A percentile compares a stretch with the other conserved stretches of the same genome.
phyloP scores from a whole-genome alignment of 306 rosid species.

The Ammopiptanthus mongolicus region DNA sequence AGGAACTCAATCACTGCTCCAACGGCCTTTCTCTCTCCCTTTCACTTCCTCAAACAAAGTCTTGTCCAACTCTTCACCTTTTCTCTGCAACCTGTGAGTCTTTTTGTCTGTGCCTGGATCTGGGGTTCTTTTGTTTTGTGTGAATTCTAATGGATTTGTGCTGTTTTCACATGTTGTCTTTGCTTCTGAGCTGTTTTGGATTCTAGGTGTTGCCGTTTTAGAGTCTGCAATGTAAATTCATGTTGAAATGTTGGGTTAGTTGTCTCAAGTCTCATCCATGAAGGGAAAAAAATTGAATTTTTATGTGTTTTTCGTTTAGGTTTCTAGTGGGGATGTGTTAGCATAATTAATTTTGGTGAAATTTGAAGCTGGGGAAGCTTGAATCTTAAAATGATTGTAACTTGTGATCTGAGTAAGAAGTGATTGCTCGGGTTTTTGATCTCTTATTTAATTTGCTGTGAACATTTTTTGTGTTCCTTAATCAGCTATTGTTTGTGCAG shows the following conservation, averaged over 20 bases:
- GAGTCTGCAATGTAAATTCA: not conserved
- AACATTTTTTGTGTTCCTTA: not conserved
- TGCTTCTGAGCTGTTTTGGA: slow-evolving; percentile 18
- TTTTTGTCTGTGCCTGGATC: slow-evolving; percentile 33
- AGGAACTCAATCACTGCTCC: slow-evolving; percentile 55
- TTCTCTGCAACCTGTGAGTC: not conserved
- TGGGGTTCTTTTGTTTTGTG: slow-evolving; percentile 25
- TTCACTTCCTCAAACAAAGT: not conserved
- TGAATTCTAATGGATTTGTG: slow-evolving; percentile 21
- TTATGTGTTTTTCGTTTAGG: not conserved
- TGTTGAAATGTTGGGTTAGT: not conserved
- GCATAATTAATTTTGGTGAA: not conserved
- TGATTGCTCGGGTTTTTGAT: not conserved
- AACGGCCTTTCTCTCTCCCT: slow-evolving; percentile 32
- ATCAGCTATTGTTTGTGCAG: not conserved
- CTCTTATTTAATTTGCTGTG: not conserved
- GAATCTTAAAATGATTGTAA: not conserved
- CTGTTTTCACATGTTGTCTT: slow-evolving; percentile 9
- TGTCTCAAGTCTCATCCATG: not conserved
- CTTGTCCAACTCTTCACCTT: slow-evolving; percentile 3
- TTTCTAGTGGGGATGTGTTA: not conserved
- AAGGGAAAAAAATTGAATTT: not conserved
- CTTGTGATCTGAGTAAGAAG: slow-evolving; percentile 18
- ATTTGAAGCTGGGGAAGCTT: slow-evolving; percentile 10
- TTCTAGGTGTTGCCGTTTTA: slow-evolving; percentile 26